Evolutionary conservation across 139 green algal genomes (phyloP), one percentile per base, ranked within the genome.

Genomic region (Micractinium conductrix): DNA sequence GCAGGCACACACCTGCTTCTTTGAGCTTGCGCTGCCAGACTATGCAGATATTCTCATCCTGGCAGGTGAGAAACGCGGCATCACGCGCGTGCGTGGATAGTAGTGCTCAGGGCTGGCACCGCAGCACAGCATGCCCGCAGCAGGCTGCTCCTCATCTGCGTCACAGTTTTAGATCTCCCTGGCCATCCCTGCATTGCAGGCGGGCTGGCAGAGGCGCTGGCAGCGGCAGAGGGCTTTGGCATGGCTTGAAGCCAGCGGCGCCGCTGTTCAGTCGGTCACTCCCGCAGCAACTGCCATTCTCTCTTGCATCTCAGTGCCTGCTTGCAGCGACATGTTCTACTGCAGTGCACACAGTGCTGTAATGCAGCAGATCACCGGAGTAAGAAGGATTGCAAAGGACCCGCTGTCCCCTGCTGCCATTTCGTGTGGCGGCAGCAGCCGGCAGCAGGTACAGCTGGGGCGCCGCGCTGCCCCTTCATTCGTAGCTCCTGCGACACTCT

Each of bases 1-100:
- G 40, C 69, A 75, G 69, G 69, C 69, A 30, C 69, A 50, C 69
- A 75, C 69, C 40, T 75, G 69, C 69, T 75, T 75, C 69, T 53
- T 10, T 14, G 40, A 75, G 69, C 69, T 75, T 21, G 6, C 35
- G 69, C 69, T 75, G 69, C 69, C 69, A 10, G 69, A 50, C 5
- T 75, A 75, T 40, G 9, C 69, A n/a, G 69, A 75, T 33, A n/a
- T 75, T 9, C 69, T 75, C 37, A 48, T 2, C 69, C 69, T 75
- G 69, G 69, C 69, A 53, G 69, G 40, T 53, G 38, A 24, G 40
- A 21, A 42, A 19, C 30, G 26, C 33, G 22, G n/a, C 14, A 26
- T n/a, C 63, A 28, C 28, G 30, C 9, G 62, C 62, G 55, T 40
- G 26, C 28, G 62, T 5, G 30, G 2, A 17, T 4, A 30, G 4